Conservation (phyloP, 2,329 filamentous ascomycete species). For the Diaporthe citriasiana region DNA sequence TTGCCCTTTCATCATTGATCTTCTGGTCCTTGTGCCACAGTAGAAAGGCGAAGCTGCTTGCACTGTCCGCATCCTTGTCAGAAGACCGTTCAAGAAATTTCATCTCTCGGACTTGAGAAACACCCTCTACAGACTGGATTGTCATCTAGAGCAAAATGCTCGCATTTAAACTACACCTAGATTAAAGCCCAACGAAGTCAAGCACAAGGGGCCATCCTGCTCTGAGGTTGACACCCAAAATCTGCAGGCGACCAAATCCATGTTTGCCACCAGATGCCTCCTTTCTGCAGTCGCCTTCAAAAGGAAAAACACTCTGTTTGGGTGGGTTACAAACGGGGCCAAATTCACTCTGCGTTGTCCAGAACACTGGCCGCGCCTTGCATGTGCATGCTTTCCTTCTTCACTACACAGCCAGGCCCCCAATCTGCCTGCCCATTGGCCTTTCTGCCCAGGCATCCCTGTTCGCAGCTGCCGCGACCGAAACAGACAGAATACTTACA, state of each 20-base stretch:
- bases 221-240: not conserved
- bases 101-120: not conserved
- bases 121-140: not conserved
- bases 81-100: not conserved
- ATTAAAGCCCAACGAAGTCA: not conserved
- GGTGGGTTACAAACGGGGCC: not conserved
- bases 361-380: not conserved
- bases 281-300: not conserved
- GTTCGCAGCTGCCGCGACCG: not conserved
- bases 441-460: not conserved
- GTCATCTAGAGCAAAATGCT: not conserved
- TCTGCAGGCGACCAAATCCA: no score
- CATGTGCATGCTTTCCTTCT: conserved; percentile 13
- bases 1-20: not conserved
- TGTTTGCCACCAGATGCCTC: not conserved
- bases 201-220: no score
- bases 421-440: conserved; percentile 6
- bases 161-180: no score
- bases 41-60: not conserved
- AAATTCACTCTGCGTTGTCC: not conserved
- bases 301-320: not conserved
- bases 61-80: conserved; percentile 17
- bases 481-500: not conserved
- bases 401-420: not conserved
- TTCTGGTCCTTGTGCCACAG: not conserved